Evolutionary conservation across 805 yeast genomes (phyloP), one percentile per base, ranked within the genome.

Genomic region (Candida coquimbonensis): DNA sequence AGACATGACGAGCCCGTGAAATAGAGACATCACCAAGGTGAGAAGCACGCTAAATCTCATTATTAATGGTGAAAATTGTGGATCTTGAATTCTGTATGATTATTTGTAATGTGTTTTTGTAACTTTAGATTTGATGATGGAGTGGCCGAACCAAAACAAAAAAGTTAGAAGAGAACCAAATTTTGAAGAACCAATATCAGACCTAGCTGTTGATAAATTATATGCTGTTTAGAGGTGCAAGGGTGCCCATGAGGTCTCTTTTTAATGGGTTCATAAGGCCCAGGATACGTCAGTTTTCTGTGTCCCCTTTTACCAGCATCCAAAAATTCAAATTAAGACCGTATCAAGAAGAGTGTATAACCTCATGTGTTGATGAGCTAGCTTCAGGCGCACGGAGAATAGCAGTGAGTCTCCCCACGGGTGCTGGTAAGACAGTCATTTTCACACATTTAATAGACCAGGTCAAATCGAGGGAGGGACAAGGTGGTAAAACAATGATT

Each of bases 381-480:
- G 47, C 54, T 0, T 29, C 53, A 3, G 81, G 82, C 1, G 53
- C 63, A 2, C 63, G 71, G 17, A 68, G 93, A 40, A 75, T 88
- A 0, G 96, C 91, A 0, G 89, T 88, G 2, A 83, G 88, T 27
- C 62, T 90, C 35, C 96, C 96, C 13, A 91, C 98, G 0, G 98
- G 98, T 0, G 93, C 96, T 12, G 98, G 98, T 6, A 90, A 90
- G 56, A 90, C 97, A 0, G 87, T 88, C 12, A 80, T 87, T 1
- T 84, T 87, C 58, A 63, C 85, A 0, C 74, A 74, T 51, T 53
- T 83, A 37, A 74, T 84, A 3, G 73, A 77, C 0, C 57, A 65
- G 31, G 61, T 78, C 7, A 49, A 56, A 37, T 71, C 74, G 0
- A 38, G 49, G 5, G 44, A 53, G 0, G 60, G 61, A 0, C 50